phyloP scores from a whole-genome alignment of 768 basidiomycete species.

The Psilocybe tampanensis region DNA sequence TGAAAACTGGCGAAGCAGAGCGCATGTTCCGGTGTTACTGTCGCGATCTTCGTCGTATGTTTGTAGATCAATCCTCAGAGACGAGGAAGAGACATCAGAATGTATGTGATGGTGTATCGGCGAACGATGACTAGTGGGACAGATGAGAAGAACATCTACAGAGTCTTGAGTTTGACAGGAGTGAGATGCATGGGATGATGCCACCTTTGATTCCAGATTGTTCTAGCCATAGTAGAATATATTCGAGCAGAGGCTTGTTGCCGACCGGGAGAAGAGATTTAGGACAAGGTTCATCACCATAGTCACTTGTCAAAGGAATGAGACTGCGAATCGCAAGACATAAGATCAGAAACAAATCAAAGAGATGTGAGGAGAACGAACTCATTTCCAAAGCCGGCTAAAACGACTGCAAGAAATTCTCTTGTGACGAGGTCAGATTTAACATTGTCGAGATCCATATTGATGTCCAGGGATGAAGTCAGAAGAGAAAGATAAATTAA shows the following conservation, averaged over 20 bases:
- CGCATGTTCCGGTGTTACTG: conserved; percentile 67
- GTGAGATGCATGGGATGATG: conserved; percentile 15
- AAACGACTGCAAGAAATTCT: conserved; percentile 87
- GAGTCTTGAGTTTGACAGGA: conserved; percentile 10
- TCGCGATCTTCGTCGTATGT: conserved; percentile 77
- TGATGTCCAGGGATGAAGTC: conserved; percentile 37
- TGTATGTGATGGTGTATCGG: conserved; percentile 84
- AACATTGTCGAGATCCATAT: conserved; percentile 67
- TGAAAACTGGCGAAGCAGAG: conserved; percentile 77
- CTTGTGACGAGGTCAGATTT: conserved; percentile 53
- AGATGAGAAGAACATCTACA: conserved; percentile 85
- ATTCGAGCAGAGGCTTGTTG: conserved; percentile 87
- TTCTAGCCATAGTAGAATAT: conserved; percentile 84
- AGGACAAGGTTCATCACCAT: conserved; percentile 81
- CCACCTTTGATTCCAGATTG: conserved; percentile 82
- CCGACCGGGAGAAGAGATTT: conserved; percentile 89
- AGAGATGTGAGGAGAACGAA: conserved; percentile 35
- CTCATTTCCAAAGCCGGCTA: conserved; percentile 95
- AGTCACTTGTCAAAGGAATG: conserved; percentile 70
- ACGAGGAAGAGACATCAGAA: conserved; percentile 70
- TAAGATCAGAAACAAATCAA: conserved; percentile 7
- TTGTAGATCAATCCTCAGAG: conserved; percentile 76
- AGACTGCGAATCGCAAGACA: conserved; percentile 48
- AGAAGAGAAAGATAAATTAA: too few species aligned
- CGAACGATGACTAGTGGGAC: conserved; percentile 74